Evolutionary conservation across 2,329 filamentous ascomycete species (phyloP).

Genomic region (Epicoccum nigrum): DNA sequence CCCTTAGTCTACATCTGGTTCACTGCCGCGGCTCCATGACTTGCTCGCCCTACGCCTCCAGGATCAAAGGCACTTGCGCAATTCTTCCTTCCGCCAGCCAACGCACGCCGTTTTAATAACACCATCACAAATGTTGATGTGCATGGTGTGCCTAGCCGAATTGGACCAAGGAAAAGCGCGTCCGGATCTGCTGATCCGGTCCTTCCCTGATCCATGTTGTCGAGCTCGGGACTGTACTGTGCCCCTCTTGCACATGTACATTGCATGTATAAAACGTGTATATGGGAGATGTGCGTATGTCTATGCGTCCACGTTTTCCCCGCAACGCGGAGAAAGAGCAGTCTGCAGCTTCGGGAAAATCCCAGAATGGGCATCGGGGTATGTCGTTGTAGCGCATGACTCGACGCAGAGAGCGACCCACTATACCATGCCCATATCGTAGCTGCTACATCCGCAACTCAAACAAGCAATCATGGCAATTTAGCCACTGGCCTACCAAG

Average conservation of each 20-base stretch:
- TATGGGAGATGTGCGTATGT: constrained; percentile 1
- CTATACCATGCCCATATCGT: background rate
- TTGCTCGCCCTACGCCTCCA: constrained; percentile 12
- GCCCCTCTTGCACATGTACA: constrained; percentile 10
- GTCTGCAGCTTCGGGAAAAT: constrained; percentile 9
- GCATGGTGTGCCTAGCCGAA: background rate
- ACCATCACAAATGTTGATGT: background rate
- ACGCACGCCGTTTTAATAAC: constrained; percentile 12
- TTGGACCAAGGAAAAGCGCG: background rate
- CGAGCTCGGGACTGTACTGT: background rate
- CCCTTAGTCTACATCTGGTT: constrained; percentile 5
- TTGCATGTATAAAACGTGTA: constrained; percentile 8
- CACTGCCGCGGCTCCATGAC: constrained; percentile 7
- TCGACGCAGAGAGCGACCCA: constrained; percentile 8
- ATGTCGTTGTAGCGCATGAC: constrained; percentile 9
- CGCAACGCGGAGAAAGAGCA: constrained; percentile 10
- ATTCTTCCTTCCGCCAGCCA: constrained; percentile 17
- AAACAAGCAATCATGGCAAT: constrained; percentile 11
- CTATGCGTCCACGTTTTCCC: constrained; percentile 8
- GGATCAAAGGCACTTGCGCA: constrained; percentile 15
- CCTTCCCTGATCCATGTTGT: constrained; percentile 8
- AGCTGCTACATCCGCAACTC: background rate
- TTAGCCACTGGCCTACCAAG: constrained; percentile 18
- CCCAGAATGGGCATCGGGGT: constrained; percentile 17
- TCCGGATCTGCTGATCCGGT: constrained; percentile 1